Base-by-base conservation (phyloP, 345 rosid species). In the Mangifera indica region DNA sequence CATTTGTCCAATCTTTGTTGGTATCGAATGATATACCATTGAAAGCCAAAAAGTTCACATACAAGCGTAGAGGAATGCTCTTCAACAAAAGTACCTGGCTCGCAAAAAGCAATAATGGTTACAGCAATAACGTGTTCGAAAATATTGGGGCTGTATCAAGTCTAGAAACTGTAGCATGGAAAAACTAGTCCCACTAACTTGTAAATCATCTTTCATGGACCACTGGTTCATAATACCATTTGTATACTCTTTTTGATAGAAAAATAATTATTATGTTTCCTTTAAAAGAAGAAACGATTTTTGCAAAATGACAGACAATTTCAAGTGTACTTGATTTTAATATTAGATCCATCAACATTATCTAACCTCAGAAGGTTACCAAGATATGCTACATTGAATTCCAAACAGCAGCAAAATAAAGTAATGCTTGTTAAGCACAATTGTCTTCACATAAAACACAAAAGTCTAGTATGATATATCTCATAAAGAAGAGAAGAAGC, bases 1-100 rank as follows among this genome's bases (percentile, higher is more conserved):
- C 97, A 74, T 88, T 90, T 67, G 85, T 84, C 93, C 97, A 89
- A 72, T 92, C 98, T 74, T 89, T 69, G 76, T 79, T 79, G 74
- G 91, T 88, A 68, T 77, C 75, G 63, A 92, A 59, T 57, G 93
- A 79, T 67, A 87, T 67, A 61, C 52, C 77, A 0, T 82, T 88
- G 84, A 95, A 88, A 17, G 82, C 84, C 78, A 90, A 65, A 70
- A 84, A 60, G 69, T 76, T 89, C 20, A 74, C 95, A 51, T 86
- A 92, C 40, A 88, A 75, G 37, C 98, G 87, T 52, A 89, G 77
- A 1, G 89, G 98, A 61, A 84, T 48, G 74, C 96, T 92, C 91
- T 89, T 92, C 80, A 92, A 82, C 73, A 95, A 22, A 73, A 74
- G 83, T 21, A 86, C 91, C 97, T 89, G 78, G 63, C 24, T 10